phyloP scores from a whole-genome alignment of 768 basidiomycete species.

The Mycena maculata region DNA sequence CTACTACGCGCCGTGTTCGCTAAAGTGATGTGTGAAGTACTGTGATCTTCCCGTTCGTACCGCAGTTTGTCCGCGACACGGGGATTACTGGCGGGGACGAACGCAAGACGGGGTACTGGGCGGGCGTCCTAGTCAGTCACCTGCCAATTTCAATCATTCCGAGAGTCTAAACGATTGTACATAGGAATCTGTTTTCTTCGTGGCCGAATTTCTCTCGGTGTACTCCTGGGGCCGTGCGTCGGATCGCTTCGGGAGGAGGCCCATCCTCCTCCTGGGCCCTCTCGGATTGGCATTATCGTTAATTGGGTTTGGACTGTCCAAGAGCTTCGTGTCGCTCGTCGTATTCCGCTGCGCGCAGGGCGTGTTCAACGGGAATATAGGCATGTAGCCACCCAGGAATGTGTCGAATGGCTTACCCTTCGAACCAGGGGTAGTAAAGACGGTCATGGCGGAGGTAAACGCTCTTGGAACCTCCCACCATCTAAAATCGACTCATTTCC shows the following conservation, averaged over 20 bases:
- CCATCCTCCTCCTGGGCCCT: slow-evolving; percentile 45
- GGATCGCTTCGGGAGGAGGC: slow-evolving; percentile 46
- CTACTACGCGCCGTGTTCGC: not conserved
- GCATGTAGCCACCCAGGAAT: not conserved
- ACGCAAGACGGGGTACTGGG: slow-evolving; percentile 45
- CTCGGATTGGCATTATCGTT: slow-evolving; percentile 43
- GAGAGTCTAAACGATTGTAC: not conserved
- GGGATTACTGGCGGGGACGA: slow-evolving; percentile 44
- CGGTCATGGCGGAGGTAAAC: slow-evolving; percentile 44
- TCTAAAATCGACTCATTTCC: not conserved
- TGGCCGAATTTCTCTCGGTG: slow-evolving; percentile 42
- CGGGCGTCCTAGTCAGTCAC: slow-evolving; percentile 42
- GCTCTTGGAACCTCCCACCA: not conserved
- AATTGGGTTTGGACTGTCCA: slow-evolving; percentile 46
- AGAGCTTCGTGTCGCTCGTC: slow-evolving; percentile 39
- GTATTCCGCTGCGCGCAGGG: slow-evolving; percentile 42
- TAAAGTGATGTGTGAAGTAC: slow-evolving; percentile 30
- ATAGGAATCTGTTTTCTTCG: slow-evolving; percentile 46
- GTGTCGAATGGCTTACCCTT: not conserved
- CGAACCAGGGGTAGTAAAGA: slow-evolving; percentile 41
- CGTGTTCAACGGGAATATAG: slow-evolving; percentile 43
- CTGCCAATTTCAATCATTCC: not conserved
- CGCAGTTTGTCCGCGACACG: slow-evolving; percentile 42
- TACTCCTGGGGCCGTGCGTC: slow-evolving; percentile 45
- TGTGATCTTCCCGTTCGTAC: slow-evolving; percentile 63